Evolutionary conservation across 257 asterid genomes (phyloP).

Genomic region (Haberlea rhodopensis): DNA sequence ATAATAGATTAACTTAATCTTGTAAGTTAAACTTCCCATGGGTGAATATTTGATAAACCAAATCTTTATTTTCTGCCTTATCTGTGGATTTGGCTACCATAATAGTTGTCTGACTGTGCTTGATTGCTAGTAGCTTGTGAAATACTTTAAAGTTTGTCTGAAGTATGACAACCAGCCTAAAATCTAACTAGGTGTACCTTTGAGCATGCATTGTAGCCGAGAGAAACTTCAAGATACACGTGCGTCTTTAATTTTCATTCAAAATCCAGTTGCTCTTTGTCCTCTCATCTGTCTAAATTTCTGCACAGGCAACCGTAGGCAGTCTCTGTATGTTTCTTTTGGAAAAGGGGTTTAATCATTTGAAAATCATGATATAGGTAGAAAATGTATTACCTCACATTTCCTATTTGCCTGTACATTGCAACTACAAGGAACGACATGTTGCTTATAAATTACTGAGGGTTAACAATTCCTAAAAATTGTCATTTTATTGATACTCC

Average conservation of each 20-base stretch:
- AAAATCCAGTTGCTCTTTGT: slow-evolving; percentile 8
- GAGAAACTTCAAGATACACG: slow-evolving; percentile 12
- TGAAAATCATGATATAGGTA: background rate
- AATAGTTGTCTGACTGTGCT: background rate
- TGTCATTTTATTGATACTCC: slow-evolving; percentile 16
- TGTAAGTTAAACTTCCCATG: no score
- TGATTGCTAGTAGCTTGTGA: slow-evolving; percentile 15
- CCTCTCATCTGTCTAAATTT: slow-evolving; percentile 19
- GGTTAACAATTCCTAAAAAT: slow-evolving; percentile 6
- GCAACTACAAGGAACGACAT: background rate
- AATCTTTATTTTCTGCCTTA: no score
- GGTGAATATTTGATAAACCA: no score
- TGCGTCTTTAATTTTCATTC: slow-evolving; percentile 1
- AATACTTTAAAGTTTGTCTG: slow-evolving; percentile 17
- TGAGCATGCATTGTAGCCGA: slow-evolving; percentile 10
- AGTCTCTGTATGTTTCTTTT: background rate
- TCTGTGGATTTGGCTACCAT: no score
- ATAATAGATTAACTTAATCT: no score
- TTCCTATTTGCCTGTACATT: slow-evolving; percentile 7
- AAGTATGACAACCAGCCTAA: slow-evolving; percentile 13
- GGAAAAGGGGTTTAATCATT: slow-evolving; percentile 2
- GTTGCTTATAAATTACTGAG: slow-evolving; percentile 9
- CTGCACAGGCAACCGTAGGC: background rate
- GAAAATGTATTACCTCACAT: background rate
- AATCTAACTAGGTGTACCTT: slow-evolving; percentile 12